Conservation (phyloP, 768 basidiomycete genomes). For the Boletus rubropictus region DNA sequence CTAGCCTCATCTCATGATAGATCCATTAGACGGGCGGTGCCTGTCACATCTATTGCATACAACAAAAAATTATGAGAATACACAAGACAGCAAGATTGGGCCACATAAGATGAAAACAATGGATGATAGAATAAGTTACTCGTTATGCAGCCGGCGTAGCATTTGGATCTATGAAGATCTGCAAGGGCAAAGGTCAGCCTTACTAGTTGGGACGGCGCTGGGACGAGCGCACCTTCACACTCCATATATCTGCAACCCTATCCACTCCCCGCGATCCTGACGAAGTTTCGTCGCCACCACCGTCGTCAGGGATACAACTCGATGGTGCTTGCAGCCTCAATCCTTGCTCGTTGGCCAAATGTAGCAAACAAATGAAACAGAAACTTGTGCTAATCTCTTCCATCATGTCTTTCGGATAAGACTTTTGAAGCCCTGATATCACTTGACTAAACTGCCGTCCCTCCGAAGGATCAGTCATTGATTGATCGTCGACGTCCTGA, state of each 20-base stretch:
- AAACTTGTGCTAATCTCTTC: conserved; percentile 98
- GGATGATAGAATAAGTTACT: conserved; percentile 20
- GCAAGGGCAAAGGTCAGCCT: background rate
- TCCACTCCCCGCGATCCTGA: conserved; percentile 35
- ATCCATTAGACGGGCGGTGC: background rate
- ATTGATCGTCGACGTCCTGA: conserved; percentile 51
- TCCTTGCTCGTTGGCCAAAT: conserved; percentile 95
- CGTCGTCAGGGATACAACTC: conserved; percentile 32
- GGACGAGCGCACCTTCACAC: conserved; percentile 50
- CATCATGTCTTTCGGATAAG: conserved; percentile 92
- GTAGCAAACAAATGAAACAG: conserved; percentile 97
- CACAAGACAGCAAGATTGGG: conserved; percentile 7
- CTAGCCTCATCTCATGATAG: background rate
- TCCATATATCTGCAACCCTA: conserved; percentile 68
- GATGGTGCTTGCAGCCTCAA: conserved; percentile 65
- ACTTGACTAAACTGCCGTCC: conserved; percentile 72
- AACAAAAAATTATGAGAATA: conserved; percentile 4
- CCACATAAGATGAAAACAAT: conserved; percentile 8
- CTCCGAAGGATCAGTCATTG: conserved; percentile 58
- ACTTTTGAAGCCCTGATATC: conserved; percentile 70
- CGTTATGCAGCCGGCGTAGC: conserved; percentile 26
- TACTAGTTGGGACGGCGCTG: background rate
- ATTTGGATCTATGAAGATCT: conserved; percentile 45
- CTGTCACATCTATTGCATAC: background rate
- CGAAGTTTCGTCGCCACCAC: conserved; percentile 31